A percentile compares a stretch with the other conserved stretches of the same genome.
These are phyloP conservation scores for Pleurotus djamor DNA, from an alignment of 768 basidiomycete species.

Conservation along the genomic window DNA sequence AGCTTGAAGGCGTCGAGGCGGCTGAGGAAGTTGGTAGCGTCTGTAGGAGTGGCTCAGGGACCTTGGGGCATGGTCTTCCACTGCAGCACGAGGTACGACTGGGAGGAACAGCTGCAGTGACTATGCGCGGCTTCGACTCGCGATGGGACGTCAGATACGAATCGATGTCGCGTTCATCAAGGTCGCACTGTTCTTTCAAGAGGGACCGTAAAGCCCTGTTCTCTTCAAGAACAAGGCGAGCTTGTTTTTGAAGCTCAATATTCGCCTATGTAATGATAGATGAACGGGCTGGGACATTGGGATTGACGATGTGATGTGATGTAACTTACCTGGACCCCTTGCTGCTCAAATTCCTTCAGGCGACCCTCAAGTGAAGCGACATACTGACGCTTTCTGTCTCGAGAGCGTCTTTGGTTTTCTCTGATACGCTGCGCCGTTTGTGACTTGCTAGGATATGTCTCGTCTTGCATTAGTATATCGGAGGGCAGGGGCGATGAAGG, in stretches of 20 bases:
- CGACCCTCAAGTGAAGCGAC: neutral
- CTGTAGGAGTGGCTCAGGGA: neutral
- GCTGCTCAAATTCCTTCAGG: neutral
- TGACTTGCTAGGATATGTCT: neutral
- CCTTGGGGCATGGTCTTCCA: neutral
- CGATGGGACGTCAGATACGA: neutral
- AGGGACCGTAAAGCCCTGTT: neutral
- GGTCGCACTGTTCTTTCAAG: neutral
- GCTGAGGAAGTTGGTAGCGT: neutral
- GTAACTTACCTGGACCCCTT: neutral
- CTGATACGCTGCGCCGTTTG: neutral
- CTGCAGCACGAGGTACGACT: neutral
- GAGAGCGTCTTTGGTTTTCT: neutral
- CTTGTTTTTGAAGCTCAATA: neutral
- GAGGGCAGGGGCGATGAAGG: too few relatives aligned
- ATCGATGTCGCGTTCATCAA: neutral
- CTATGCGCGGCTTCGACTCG: neutral
- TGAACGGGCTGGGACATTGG: neutral
- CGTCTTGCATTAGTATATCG: too few relatives aligned
- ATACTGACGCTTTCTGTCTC: neutral
- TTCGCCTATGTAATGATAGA: neutral
- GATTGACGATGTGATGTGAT: too few relatives aligned
- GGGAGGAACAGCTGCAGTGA: too few relatives aligned
- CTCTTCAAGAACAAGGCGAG: neutral
- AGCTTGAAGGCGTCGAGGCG: neutral